phyloP scores from a whole-genome alignment of 2,329 filamentous ascomycete genomes.

The Hirsutella thompsonii region DNA sequence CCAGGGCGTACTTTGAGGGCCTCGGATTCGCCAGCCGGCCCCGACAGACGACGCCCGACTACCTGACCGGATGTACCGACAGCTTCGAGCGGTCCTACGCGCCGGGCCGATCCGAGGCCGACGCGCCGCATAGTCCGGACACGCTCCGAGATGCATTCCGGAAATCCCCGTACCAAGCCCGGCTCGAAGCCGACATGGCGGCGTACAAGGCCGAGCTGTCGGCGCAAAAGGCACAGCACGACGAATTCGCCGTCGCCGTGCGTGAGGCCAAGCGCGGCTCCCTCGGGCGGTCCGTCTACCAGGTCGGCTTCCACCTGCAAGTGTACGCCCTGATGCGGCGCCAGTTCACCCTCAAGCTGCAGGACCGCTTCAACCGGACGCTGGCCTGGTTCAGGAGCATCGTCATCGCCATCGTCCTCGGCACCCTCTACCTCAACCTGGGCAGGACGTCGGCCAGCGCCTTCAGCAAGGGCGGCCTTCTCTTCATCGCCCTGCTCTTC shows the following conservation, averaged over 20 bases:
- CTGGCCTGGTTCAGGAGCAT: constrained; percentile 59
- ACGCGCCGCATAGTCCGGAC: constrained; percentile 57
- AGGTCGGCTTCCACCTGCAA: constrained; percentile 70
- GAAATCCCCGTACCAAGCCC: constrained; percentile 43
- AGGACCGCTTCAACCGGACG: constrained; percentile 66
- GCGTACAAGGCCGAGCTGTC: constrained; percentile 53
- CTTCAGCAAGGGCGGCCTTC: constrained; percentile 68
- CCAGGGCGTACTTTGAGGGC: constrained; percentile 61
- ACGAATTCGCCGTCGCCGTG: constrained; percentile 67
- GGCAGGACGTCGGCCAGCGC: constrained; percentile 54
- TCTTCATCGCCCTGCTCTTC: constrained; percentile 71
- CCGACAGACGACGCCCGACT: constrained; percentile 70
- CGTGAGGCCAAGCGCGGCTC: constrained; percentile 65
- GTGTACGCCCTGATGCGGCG: constrained; percentile 74
- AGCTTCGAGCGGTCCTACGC: constrained; percentile 72
- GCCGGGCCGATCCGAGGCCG: constrained; percentile 47
- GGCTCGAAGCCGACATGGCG: constrained; percentile 52
- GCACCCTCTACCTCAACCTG: constrained; percentile 65
- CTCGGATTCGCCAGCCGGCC: constrained; percentile 65
- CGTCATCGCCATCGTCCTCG: constrained; percentile 64
- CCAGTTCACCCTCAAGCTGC: constrained; percentile 75
- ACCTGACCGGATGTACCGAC: constrained; percentile 71
- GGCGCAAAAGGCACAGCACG: constrained; percentile 52
- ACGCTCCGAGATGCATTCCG: constrained; percentile 58
- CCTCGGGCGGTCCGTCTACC: constrained; percentile 67